Conservation (phyloP, 1,139 yeast genomes). For the Pichia sp. region DNA sequence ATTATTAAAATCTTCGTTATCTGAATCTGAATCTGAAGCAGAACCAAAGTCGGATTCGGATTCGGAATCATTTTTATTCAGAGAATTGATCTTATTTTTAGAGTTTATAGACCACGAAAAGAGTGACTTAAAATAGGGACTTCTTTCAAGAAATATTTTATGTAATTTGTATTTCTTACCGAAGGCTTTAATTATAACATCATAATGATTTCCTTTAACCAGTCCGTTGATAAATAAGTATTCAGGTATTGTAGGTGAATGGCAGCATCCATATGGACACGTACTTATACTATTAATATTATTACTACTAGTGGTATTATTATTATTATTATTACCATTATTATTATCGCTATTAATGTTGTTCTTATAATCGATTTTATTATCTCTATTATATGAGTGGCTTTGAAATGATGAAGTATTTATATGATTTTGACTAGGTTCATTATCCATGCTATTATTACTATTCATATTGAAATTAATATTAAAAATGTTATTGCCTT, state of each 20-base stretch:
- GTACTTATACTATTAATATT: background rate
- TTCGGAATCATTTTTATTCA: background rate
- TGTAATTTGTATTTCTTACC: constrained; percentile 38
- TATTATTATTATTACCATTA: too few species aligned
- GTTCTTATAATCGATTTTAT: too few species aligned
- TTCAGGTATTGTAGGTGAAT: constrained; percentile 7
- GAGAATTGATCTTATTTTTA: too few species aligned
- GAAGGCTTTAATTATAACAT: constrained; percentile 42
- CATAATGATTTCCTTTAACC: constrained; percentile 41
- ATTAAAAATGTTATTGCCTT: background rate
- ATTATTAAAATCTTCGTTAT: background rate
- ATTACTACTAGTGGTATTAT: background rate
- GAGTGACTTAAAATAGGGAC: constrained; percentile 41
- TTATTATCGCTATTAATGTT: too few species aligned
- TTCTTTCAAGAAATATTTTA: constrained; percentile 37
- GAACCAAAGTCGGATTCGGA: constrained; percentile 5
- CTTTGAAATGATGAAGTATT: background rate
- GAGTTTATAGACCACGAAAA: constrained; percentile 35
- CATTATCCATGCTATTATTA: background rate
- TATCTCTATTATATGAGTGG: too few species aligned
- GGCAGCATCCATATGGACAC: constrained; percentile 15
- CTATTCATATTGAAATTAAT: background rate
- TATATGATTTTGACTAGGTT: background rate
- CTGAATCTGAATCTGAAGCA: constrained; percentile 8
- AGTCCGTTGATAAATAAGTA: constrained; percentile 33